A percentile compares a stretch with the other conserved stretches of the same genome.
Evolutionary conservation across 768 basidiomycete species (phyloP).

Genomic region (Lentinula sp.): DNA sequence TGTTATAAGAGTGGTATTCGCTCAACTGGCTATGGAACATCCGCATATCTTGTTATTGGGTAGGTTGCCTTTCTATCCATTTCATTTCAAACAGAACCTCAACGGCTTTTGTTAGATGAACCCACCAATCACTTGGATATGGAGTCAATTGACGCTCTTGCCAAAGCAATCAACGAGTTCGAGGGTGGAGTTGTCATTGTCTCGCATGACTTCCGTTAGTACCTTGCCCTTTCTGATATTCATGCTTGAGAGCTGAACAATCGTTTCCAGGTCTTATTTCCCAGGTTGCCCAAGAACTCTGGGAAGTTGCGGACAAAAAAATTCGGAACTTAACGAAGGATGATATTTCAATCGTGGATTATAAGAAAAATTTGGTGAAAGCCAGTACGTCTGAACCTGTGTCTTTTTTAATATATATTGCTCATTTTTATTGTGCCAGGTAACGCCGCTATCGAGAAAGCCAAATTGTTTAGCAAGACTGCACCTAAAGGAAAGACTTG

Average conservation of each 20-base stretch:
- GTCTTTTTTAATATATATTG: conserved; percentile 2
- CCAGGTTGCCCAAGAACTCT: conserved; percentile 97
- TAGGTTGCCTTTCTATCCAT: conserved; percentile 21
- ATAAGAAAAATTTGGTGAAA: conserved; percentile 83
- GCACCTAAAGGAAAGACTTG: conserved; percentile 64
- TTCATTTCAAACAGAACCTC: not conserved
- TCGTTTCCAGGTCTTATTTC: conserved; percentile 72
- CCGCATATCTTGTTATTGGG: conserved; percentile 90
- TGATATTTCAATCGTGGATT: conserved; percentile 88
- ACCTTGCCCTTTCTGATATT: not conserved
- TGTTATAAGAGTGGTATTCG: conserved; percentile 76
- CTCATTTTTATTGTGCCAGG: conserved; percentile 33
- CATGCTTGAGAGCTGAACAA: not conserved
- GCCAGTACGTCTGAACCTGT: conserved; percentile 42
- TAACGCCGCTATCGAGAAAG: conserved; percentile 85
- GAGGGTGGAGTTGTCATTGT: conserved; percentile 99
- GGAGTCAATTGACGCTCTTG: conserved; percentile 96
- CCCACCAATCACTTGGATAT: conserved; percentile 98
- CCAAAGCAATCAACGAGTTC: conserved; percentile 92
- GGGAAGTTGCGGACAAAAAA: conserved; percentile 95
- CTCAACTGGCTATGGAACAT: conserved; percentile 95
- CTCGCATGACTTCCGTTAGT: conserved; percentile 97
- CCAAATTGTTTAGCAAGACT: conserved; percentile 87
- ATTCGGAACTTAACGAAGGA: conserved; percentile 88
- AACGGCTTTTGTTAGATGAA: conserved; percentile 51